Base-by-base conservation (phyloP, 129 eudicot species). In the Arctium lappa region DNA sequence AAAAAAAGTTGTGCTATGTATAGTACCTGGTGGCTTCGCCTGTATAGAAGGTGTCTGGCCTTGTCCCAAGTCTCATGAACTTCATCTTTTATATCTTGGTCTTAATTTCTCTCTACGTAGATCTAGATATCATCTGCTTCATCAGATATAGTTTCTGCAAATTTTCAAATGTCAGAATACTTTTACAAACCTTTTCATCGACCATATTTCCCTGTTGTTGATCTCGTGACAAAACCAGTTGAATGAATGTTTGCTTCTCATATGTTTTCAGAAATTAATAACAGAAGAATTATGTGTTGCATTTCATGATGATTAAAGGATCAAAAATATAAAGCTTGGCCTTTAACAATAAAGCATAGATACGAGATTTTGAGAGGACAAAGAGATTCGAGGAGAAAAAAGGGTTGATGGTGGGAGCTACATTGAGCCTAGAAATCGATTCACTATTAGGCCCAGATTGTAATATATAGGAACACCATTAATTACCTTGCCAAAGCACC, bases 61-160 rank as follows among this genome's bases (percentile, higher is more conserved):
- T 88, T 34, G 90, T 91, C 72, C 98, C 98, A 74, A 93, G 92
- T 84, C 90, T 88, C 98, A 93, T 93, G 77, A 82, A 91, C 89
- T 93, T 93, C 98, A 93, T 93, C 73, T 80, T 89, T 46, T 32
- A 11, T 79, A 11, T 76, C 80, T 79, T 36, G 79, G 9, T 75
- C 46, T 74, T 22, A 22, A 22, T 22, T 62, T 76, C 8, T 76
- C 8, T 69, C 40, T 37, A 75, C n/a, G 39, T 73, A 9, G 36
- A 72, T 53, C 37, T 10, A 75, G 85, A 82, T 56, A 68, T 48
- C 78, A 81, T 72, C 63, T 79, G 40, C 71, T 71, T 68, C 60
- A 63, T 60, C 33, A 16, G 1, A 31, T 37, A 31, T 37, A 6
- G 30, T 36, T 71, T 76, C 42, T n/a, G 18, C 75, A 81, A 29